These are phyloP conservation scores for Raffaelea deltoideospora DNA, from an alignment of 2,329 filamentous ascomycete genomes.

Conservation along the genomic window DNA sequence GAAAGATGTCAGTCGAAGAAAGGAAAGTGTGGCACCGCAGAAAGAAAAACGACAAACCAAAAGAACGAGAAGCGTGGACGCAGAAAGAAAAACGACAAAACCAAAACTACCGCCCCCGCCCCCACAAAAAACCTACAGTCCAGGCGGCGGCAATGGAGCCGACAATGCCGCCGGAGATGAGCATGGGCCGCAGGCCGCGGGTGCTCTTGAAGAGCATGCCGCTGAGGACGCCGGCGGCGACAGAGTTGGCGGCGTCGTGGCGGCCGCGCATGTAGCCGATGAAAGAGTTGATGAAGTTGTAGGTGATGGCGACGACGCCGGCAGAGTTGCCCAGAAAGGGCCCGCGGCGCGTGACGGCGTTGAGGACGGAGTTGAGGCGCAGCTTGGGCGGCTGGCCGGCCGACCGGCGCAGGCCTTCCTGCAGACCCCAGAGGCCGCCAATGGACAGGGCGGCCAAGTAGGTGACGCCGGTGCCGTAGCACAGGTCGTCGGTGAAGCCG, in stretches of 20 bases:
- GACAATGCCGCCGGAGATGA: constrained; percentile 85
- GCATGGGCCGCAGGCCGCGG: constrained; percentile 75
- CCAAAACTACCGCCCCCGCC: not conserved
- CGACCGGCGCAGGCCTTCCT: constrained; percentile 75
- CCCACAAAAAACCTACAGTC: constrained; percentile 52
- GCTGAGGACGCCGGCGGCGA: constrained; percentile 71
- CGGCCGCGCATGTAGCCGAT: constrained; percentile 68
- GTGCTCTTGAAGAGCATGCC: constrained; percentile 97
- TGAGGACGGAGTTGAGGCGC: constrained; percentile 84
- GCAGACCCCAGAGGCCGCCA: constrained; percentile 83
- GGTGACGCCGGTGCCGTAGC: constrained; percentile 90
- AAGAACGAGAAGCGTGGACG: not conserved
- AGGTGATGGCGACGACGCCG: constrained; percentile 87
- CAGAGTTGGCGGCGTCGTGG: constrained; percentile 81
- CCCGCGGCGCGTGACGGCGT: constrained; percentile 81
- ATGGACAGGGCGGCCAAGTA: constrained; percentile 77
- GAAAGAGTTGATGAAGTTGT: constrained; percentile 82
- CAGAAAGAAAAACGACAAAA: no score
- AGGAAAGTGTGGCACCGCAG: no score
- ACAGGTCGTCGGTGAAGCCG: constrained; percentile 95
- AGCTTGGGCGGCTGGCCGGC: constrained; percentile 70
- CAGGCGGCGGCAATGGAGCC: constrained; percentile 72
- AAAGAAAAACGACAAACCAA: not conserved
- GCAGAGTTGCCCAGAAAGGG: constrained; percentile 95
- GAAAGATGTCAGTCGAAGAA: not conserved